Evolutionary conservation across 441 rosid genomes (phyloP).

Genomic region (Viola pubescens): DNA sequence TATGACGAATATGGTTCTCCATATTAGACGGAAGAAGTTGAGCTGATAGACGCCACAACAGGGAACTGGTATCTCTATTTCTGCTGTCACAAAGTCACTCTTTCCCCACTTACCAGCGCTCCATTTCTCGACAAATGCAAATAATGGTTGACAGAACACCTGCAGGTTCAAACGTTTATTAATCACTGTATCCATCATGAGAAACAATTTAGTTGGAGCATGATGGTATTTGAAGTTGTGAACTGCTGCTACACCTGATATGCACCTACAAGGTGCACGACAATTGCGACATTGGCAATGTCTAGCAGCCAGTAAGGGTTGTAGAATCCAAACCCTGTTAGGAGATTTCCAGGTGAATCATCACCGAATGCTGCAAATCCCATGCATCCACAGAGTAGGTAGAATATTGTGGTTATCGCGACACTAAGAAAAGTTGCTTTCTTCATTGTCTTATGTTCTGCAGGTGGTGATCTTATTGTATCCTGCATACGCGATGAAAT

Average conservation of each 20-base stretch:
- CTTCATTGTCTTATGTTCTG: slow-evolving; percentile 63
- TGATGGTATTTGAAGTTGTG: too few relatives aligned
- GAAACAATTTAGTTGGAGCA: too few relatives aligned
- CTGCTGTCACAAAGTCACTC: slow-evolving; percentile 40
- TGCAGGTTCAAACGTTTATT: neutral
- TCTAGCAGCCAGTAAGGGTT: slow-evolving; percentile 73
- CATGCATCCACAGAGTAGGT: slow-evolving; percentile 69
- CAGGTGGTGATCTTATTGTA: slow-evolving; percentile 62
- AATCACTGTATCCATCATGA: too few relatives aligned
- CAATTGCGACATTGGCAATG: slow-evolving; percentile 63
- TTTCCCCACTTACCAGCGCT: slow-evolving; percentile 34
- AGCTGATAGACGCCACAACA: slow-evolving; percentile 33
- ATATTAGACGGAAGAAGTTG: slow-evolving; percentile 54
- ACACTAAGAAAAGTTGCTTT: slow-evolving; percentile 51
- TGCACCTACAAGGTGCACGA: slow-evolving; percentile 67
- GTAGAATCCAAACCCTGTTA: slow-evolving; percentile 68
- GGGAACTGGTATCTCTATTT: slow-evolving; percentile 35
- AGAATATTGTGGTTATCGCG: slow-evolving; percentile 49
- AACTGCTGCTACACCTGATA: slow-evolving; percentile 30
- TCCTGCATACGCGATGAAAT: slow-evolving; percentile 26
- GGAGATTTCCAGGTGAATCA: slow-evolving; percentile 58
- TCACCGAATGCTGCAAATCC: slow-evolving; percentile 83
- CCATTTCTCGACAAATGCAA: slow-evolving; percentile 56
- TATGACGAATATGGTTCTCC: slow-evolving; percentile 67
- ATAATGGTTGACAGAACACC: slow-evolving; percentile 66